These are phyloP conservation scores for Aspergillus sp. DNA, from an alignment of 2,329 filamentous ascomycete genomes.

Conservation along the genomic window DNA sequence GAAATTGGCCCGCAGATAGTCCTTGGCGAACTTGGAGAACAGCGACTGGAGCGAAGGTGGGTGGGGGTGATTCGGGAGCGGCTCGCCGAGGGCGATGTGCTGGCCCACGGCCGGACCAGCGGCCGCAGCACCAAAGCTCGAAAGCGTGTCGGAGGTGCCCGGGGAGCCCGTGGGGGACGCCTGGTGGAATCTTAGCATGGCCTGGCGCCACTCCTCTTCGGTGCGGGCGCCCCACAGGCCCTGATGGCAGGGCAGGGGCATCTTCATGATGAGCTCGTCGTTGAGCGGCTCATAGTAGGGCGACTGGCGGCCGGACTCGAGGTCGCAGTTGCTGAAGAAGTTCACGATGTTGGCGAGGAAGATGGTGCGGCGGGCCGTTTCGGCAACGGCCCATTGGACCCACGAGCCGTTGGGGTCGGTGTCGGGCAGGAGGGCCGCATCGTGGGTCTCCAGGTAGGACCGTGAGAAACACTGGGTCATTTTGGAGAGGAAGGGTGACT, in stretches of 20 bases:
- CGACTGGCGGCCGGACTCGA: constrained; percentile 8
- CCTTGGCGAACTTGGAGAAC: constrained; percentile 12
- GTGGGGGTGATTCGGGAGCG: not conserved
- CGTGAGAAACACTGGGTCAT: constrained; percentile 13
- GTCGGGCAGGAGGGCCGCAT: constrained; percentile 5
- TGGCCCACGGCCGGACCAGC: too few species aligned
- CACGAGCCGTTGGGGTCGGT: not conserved
- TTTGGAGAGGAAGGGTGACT: constrained; percentile 19
- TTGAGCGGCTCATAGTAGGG: constrained; percentile 22
- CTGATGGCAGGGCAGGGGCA: constrained; percentile 19
- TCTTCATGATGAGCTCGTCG: constrained; percentile 19
- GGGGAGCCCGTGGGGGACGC: not conserved
- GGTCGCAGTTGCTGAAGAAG: constrained; percentile 16
- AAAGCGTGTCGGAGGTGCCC: not conserved
- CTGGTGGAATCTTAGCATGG: constrained; percentile 1
- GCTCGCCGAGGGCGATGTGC: too few species aligned
- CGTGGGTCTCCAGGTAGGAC: constrained; percentile 11
- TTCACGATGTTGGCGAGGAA: constrained; percentile 22
- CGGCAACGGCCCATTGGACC: constrained; percentile 11
- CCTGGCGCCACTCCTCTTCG: constrained; percentile 14
- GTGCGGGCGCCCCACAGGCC: constrained; percentile 14
- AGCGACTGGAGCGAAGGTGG: constrained; percentile 9
- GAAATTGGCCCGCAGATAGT: constrained; percentile 11
- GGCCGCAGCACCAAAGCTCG: too few species aligned
- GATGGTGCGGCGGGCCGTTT: constrained; percentile 20